phyloP scores from a whole-genome alignment of 306 rosid genomes.

The Hylodesmum podocarpum region DNA sequence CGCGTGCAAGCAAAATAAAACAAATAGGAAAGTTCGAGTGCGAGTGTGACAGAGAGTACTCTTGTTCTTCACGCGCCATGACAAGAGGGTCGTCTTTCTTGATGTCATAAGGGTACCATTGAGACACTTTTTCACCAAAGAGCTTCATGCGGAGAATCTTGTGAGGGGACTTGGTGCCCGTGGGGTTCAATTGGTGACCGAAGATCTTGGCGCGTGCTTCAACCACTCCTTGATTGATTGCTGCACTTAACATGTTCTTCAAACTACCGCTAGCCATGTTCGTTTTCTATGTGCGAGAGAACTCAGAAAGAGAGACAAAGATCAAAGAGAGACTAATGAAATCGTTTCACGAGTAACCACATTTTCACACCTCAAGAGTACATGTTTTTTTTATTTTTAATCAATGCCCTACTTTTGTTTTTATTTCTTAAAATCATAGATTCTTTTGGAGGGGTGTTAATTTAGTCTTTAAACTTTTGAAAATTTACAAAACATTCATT shows the following conservation, averaged over 20 bases:
- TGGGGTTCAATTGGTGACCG: constrained; percentile 73
- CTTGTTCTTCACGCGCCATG: constrained; percentile 75
- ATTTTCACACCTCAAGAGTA: background rate
- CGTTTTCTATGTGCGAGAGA: background rate
- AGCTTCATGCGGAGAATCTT: constrained; percentile 82
- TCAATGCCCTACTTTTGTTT: background rate
- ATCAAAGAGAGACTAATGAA: background rate
- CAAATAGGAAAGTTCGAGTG: background rate
- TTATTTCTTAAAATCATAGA: no score
- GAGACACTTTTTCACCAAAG: constrained; percentile 75
- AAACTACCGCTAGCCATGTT: constrained; percentile 62
- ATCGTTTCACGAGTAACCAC: background rate
- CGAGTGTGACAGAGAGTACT: constrained; percentile 46
- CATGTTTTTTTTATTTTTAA: background rate
- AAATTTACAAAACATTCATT: no score
- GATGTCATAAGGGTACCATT: constrained; percentile 89
- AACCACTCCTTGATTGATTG: constrained; percentile 50
- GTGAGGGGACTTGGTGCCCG: constrained; percentile 67
- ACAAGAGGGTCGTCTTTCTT: constrained; percentile 70
- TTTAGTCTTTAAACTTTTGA: no score
- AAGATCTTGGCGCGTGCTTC: constrained; percentile 83
- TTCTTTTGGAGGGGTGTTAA: no score
- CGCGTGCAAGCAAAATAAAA: background rate
- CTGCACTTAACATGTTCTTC: constrained; percentile 56
- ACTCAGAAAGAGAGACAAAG: background rate